Percentiles rank a stretch among this genome's conserved stretches.
These are phyloP conservation scores for Kwoniella shivajii DNA, from an alignment of 1,284 basidiomycete genomes.

Conservation along the genomic window DNA sequence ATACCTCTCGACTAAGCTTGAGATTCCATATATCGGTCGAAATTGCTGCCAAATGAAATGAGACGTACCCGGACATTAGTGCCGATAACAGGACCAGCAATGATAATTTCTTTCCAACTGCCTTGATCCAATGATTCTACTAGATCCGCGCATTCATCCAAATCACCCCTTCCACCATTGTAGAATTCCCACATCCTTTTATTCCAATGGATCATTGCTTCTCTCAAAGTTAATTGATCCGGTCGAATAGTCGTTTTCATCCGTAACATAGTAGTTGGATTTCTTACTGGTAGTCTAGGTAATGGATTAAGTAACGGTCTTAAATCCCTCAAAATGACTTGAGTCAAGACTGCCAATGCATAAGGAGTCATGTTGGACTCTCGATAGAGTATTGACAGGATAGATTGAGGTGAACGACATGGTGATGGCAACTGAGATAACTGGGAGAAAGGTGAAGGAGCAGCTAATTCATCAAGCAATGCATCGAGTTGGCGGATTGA, in stretches of 20 bases:
- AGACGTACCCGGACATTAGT: conserved; percentile 62
- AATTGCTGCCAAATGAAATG: background rate
- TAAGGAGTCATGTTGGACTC: conserved; percentile 57
- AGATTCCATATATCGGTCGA: too few relatives aligned
- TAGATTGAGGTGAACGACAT: conserved; percentile 5
- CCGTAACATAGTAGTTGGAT: conserved; percentile 37
- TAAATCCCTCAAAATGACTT: conserved; percentile 82
- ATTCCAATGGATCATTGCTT: conserved; percentile 75
- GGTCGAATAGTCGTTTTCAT: conserved; percentile 46
- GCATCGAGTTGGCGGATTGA: conserved; percentile 60
- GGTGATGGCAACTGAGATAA: conserved; percentile 29
- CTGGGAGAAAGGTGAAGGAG: conserved; percentile 66
- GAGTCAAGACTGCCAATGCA: conserved; percentile 68
- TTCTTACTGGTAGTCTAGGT: conserved; percentile 42
- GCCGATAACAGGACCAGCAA: conserved; percentile 55
- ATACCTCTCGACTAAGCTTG: background rate
- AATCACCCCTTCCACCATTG: conserved; percentile 58
- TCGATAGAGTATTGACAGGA: conserved; percentile 30
- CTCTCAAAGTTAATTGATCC: conserved; percentile 61
- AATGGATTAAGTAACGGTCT: conserved; percentile 73
- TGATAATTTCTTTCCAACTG: background rate
- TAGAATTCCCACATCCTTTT: conserved; percentile 64
- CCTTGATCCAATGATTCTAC: conserved; percentile 55
- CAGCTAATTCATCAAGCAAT: conserved; percentile 72
- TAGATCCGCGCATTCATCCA: conserved; percentile 63